Conservation (phyloP, 2,329 filamentous ascomycete species). For the Scopulariopsis brevicaulis region DNA sequence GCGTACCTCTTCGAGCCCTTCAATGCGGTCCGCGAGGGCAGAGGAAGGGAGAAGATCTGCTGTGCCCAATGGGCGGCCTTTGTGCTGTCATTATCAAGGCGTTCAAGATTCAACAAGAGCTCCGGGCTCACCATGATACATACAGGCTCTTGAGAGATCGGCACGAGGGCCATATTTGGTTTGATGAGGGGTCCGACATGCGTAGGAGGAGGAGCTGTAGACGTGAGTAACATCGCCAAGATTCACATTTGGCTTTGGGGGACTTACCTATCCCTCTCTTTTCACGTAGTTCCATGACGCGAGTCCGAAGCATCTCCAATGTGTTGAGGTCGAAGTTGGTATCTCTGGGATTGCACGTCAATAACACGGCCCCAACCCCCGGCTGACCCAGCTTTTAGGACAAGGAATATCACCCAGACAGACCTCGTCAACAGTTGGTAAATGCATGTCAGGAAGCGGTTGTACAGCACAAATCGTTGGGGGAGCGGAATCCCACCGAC, state of each 20-base stretch:
- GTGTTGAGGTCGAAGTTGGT: constrained; percentile 43
- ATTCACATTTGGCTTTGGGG: not conserved
- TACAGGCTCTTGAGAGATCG: not conserved
- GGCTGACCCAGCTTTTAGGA: not conserved
- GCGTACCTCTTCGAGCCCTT: constrained; percentile 24
- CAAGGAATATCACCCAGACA: constrained; percentile 4
- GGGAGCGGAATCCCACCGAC: constrained; percentile 36
- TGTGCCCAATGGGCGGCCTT: constrained; percentile 43
- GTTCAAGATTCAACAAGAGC: constrained; percentile 2
- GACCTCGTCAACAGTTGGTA: constrained; percentile 40
- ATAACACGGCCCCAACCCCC: not conserved
- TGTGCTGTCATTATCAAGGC: not conserved
- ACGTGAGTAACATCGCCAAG: not conserved
- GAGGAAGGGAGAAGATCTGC: constrained; percentile 43
- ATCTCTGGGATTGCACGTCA: constrained; percentile 20
- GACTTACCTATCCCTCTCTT: constrained; percentile 39
- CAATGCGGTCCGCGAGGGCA: constrained; percentile 38
- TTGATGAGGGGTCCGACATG: not conserved
- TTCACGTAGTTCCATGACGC: constrained; percentile 39
- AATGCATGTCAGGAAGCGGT: constrained; percentile 38
- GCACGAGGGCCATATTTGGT: not conserved
- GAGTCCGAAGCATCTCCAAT: constrained; percentile 34
- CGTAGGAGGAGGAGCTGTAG: not conserved
- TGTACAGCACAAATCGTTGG: constrained; percentile 43
- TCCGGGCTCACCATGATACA: not conserved